Percentiles rank a stretch among this genome's conserved stretches.
Conservation (phyloP, 139 green algal genomes). For the Picochlorum sp. region DNA sequence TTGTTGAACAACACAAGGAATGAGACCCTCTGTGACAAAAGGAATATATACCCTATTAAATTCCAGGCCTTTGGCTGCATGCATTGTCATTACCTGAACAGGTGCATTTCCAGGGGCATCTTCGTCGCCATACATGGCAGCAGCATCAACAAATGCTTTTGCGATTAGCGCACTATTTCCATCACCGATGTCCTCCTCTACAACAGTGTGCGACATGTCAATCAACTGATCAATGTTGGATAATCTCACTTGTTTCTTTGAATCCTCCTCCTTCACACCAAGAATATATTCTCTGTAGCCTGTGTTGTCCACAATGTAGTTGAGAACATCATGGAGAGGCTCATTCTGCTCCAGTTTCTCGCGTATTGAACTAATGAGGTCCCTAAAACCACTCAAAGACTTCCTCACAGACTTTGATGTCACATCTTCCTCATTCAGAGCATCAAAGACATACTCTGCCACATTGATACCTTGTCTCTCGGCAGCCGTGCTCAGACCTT, state of each 20-base stretch:
- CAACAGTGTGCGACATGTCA: too few species aligned
- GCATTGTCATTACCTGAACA: constrained; percentile 52
- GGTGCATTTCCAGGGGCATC: constrained; percentile 16
- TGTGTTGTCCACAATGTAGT: constrained; percentile 4
- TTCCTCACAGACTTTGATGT: neutral
- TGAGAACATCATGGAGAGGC: constrained; percentile 9
- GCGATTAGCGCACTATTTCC: neutral
- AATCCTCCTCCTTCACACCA: constrained; percentile 17
- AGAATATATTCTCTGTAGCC: constrained; percentile 23
- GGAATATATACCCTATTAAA: constrained; percentile 45
- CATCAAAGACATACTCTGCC: neutral
- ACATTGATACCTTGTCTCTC: neutral
- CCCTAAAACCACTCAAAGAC: constrained; percentile 21
- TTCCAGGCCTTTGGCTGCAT: constrained; percentile 57
- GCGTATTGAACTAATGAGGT: constrained; percentile 10
- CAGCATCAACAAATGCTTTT: constrained; percentile 36
- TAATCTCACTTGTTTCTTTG: too few species aligned
- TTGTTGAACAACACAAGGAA: neutral
- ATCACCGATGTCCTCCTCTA: constrained; percentile 1
- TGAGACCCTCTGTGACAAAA: constrained; percentile 9
- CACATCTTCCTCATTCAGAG: neutral
- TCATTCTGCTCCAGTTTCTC: neutral
- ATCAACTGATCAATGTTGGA: neutral
- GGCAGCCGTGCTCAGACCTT: neutral
- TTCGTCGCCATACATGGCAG: constrained; percentile 27